Percentiles rank a stretch among this genome's conserved stretches.
Evolutionary conservation across 2,329 filamentous ascomycete genomes (phyloP).

Genomic region (Xylaria polymorpha): DNA sequence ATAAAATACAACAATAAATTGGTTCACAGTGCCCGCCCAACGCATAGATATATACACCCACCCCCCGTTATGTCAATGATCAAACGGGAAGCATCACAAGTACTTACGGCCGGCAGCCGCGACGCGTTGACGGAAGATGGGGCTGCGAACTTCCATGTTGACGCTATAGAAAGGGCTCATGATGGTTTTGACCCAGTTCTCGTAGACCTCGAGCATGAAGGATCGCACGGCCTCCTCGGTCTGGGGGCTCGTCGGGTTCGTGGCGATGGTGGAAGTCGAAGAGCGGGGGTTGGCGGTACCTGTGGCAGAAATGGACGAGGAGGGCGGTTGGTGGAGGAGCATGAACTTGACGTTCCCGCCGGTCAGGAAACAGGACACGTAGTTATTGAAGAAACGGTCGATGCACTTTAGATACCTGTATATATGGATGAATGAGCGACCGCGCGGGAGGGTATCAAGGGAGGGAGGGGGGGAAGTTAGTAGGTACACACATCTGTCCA

Average conservation of each 20-base stretch:
- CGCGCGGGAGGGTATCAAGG: neutral
- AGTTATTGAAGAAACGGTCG: conserved; percentile 96
- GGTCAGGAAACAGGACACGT: conserved; percentile 94
- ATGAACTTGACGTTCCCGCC: conserved; percentile 94
- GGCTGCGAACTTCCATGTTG: conserved; percentile 86
- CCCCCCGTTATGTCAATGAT: neutral
- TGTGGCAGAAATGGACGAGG: conserved; percentile 68
- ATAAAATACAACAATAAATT: neutral
- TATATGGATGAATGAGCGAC: neutral
- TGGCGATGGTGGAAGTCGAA: conserved; percentile 77
- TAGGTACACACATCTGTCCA: conserved; percentile 74
- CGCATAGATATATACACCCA: conserved; percentile 6
- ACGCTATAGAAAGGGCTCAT: conserved; percentile 97
- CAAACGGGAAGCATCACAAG: conserved; percentile 62
- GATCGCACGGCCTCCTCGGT: conserved; percentile 95
- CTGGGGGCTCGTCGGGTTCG: conserved; percentile 87
- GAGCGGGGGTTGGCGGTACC: conserved; percentile 43
- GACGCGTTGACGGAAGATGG: conserved; percentile 84
- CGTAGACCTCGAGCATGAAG: conserved; percentile 96
- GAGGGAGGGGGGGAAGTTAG: conserved; percentile 2
- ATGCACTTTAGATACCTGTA: conserved; percentile 91
- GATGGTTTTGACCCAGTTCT: conserved; percentile 94
- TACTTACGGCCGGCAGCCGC: conserved; percentile 93
- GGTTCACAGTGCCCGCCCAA: neutral
- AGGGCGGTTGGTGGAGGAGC: conserved; percentile 92